Percentiles rank a stretch among this genome's conserved stretches.
These are phyloP conservation scores for Immersiporthe knoxdaviesiana DNA, from an alignment of 2,329 filamentous ascomycete species.

Conservation along the genomic window DNA sequence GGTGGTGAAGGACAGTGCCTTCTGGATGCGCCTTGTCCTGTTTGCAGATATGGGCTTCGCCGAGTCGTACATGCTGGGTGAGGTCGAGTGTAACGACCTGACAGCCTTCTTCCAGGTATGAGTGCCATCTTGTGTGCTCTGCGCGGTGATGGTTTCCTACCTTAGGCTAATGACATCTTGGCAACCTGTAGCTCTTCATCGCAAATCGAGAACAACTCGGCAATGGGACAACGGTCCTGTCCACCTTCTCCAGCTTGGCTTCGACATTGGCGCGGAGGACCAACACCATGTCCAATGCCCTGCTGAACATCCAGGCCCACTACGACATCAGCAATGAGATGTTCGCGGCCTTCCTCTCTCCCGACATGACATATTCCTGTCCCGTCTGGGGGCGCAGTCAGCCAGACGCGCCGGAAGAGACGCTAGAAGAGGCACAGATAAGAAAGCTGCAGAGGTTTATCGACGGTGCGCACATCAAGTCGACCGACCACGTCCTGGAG, in stretches of 20 bases:
- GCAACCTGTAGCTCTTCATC: conserved; percentile 65
- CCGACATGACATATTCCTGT: conserved; percentile 79
- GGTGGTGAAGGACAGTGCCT: conserved; percentile 65
- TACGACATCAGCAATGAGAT: conserved; percentile 79
- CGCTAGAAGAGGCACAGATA: conserved; percentile 67
- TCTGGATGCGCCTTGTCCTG: conserved; percentile 70
- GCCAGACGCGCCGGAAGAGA: conserved; percentile 51
- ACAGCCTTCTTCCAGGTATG: conserved; percentile 69
- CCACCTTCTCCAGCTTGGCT: conserved; percentile 60
- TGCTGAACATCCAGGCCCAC: conserved; percentile 71
- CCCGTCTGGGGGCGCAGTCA: conserved; percentile 62
- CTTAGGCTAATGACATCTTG: conserved; percentile 11
- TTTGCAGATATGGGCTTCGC: conserved; percentile 78
- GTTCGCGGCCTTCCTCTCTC: conserved; percentile 73
- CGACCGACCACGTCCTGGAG: conserved; percentile 70
- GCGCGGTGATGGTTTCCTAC: neutral
- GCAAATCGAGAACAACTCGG: conserved; percentile 65
- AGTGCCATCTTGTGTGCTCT: neutral
- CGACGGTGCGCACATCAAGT: conserved; percentile 64
- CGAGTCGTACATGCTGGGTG: conserved; percentile 73
- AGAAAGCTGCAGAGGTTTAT: conserved; percentile 70
- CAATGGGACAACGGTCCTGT: conserved; percentile 66
- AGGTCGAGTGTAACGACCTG: conserved; percentile 68
- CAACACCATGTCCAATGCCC: conserved; percentile 61
- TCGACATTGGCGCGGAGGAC: conserved; percentile 60